Percentiles rank a stretch among this genome's conserved stretches.
These are phyloP conservation scores for Phytophthora sansomeana DNA, from an alignment of 352 stramenopile species.

Conservation along the genomic window DNA sequence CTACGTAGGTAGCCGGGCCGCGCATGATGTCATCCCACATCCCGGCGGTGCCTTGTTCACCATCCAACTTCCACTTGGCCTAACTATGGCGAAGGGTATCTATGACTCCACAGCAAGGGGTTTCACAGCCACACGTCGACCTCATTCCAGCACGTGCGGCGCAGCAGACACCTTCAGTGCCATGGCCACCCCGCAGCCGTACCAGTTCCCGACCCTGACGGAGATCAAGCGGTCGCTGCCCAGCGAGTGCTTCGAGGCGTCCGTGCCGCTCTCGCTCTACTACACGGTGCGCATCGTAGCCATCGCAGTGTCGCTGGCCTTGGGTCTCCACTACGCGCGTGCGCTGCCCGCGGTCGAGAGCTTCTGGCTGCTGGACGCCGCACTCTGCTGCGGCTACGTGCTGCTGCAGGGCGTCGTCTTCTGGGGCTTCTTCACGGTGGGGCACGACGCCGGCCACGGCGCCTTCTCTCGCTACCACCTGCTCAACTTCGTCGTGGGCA, in stretches of 20 bases:
- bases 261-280: slow-evolving; percentile 73
- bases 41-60: slow-evolving; percentile 28
- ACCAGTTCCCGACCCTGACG: slow-evolving; percentile 80
- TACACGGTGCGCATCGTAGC: slow-evolving; percentile 68
- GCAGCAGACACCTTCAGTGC: slow-evolving; percentile 7
- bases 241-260: slow-evolving; percentile 77
- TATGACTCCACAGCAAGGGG: slow-evolving; percentile 16
- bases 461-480: slow-evolving; percentile 82
- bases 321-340: slow-evolving; percentile 53
- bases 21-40: slow-evolving; percentile 21
- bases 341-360: slow-evolving; percentile 50
- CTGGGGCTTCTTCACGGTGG: slow-evolving; percentile 88
- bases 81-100: slow-evolving; percentile 26
- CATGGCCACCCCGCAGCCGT: slow-evolving; percentile 44
- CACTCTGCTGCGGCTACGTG: slow-evolving; percentile 64
- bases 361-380: slow-evolving; percentile 46
- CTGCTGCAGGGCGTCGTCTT: slow-evolving; percentile 82
- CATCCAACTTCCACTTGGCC: slow-evolving; percentile 22
- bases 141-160: slow-evolving; percentile 35
- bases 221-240: slow-evolving; percentile 85
- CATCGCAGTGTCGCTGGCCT: slow-evolving; percentile 52
- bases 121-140: slow-evolving; percentile 26
- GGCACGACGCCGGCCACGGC: slow-evolving; percentile 83
- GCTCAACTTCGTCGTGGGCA: slow-evolving; percentile 83
- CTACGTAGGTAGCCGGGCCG: neutral